phyloP scores from a whole-genome alignment of 768 basidiomycete genomes.

The Myochromella boudieri region DNA sequence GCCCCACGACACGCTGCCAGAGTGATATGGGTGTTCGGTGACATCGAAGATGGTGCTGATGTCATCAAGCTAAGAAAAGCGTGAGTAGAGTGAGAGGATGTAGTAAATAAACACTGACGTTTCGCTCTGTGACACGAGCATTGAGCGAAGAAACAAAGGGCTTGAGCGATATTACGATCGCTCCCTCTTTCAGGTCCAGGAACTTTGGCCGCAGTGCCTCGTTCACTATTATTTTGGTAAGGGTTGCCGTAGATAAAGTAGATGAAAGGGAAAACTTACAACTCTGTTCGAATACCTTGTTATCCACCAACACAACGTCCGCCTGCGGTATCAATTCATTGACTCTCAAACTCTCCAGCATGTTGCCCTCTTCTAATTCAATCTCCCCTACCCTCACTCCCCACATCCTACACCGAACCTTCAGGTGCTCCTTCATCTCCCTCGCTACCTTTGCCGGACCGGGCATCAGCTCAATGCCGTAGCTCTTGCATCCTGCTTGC shows the following conservation, averaged over 20 bases:
- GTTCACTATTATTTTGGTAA: slow-evolving; percentile 58
- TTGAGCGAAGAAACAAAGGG: slow-evolving; percentile 77
- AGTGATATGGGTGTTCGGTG: slow-evolving; percentile 61
- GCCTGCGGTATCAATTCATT: slow-evolving; percentile 73
- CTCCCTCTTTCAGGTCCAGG: slow-evolving; percentile 91
- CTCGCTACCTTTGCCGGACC: slow-evolving; percentile 80
- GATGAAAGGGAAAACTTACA: slow-evolving; percentile 44
- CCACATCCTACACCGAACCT: slow-evolving; percentile 87
- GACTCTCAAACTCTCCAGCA: slow-evolving; percentile 68
- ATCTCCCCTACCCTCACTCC: slow-evolving; percentile 75
- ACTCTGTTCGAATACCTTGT: slow-evolving; percentile 77
- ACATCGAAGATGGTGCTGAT: slow-evolving; percentile 84
- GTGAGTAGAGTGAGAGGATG: neutral
- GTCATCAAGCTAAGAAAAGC: slow-evolving; percentile 57
- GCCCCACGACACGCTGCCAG: slow-evolving; percentile 83
- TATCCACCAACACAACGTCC: slow-evolving; percentile 90
- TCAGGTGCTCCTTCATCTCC: slow-evolving; percentile 72
- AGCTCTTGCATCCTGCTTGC: slow-evolving; percentile 75
- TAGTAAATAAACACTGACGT: slow-evolving; percentile 43
- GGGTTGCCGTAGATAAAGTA: neutral
- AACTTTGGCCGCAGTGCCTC: slow-evolving; percentile 86
- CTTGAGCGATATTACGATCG: slow-evolving; percentile 83
- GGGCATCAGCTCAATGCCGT: slow-evolving; percentile 77
- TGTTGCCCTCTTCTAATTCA: slow-evolving; percentile 83
- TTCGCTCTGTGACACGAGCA: slow-evolving; percentile 81